phyloP scores from a whole-genome alignment of 2,329 filamentous ascomycete species.

The Monascus ruber region DNA sequence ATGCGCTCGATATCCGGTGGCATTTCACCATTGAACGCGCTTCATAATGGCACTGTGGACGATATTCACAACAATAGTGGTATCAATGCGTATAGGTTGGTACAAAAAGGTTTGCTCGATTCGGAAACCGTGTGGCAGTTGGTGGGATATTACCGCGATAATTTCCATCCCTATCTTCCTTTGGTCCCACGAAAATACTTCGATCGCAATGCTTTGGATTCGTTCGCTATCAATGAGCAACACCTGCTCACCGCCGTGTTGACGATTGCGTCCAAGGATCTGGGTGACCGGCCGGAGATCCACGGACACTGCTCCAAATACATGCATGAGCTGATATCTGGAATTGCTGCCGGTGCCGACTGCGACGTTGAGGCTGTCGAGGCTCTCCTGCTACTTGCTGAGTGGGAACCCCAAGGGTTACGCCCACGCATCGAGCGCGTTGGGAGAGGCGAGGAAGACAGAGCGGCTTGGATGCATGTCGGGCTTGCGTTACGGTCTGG shows the following conservation, averaged over 20 bases:
- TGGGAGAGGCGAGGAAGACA: conserved; percentile 61
- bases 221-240: conserved; percentile 50
- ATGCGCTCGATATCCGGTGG: conserved; percentile 11
- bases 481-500: conserved; percentile 58
- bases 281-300: conserved; percentile 51
- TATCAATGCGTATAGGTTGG: conserved; percentile 32
- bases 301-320: conserved; percentile 57
- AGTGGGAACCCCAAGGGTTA: conserved; percentile 60
- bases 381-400: conserved; percentile 56
- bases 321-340: conserved; percentile 58
- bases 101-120: conserved; percentile 36
- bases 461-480: conserved; percentile 67
- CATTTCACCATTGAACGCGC: conserved; percentile 14
- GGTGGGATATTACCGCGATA: conserved; percentile 48
- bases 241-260: conserved; percentile 60
- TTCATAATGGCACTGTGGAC: conserved; percentile 15
- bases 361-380: conserved; percentile 61
- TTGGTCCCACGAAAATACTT: conserved; percentile 53
- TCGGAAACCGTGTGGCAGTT: conserved; percentile 41
- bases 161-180: conserved; percentile 61
- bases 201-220: conserved; percentile 41
- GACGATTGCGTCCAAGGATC: conserved; percentile 59
- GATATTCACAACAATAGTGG: conserved; percentile 20
- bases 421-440: conserved; percentile 50
- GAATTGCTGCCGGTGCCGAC: conserved; percentile 54